A percentile compares a stretch with the other conserved stretches of the same genome.
Evolutionary conservation across 345 rosid species (phyloP).

Genomic region (Ceriops zippeliana): DNA sequence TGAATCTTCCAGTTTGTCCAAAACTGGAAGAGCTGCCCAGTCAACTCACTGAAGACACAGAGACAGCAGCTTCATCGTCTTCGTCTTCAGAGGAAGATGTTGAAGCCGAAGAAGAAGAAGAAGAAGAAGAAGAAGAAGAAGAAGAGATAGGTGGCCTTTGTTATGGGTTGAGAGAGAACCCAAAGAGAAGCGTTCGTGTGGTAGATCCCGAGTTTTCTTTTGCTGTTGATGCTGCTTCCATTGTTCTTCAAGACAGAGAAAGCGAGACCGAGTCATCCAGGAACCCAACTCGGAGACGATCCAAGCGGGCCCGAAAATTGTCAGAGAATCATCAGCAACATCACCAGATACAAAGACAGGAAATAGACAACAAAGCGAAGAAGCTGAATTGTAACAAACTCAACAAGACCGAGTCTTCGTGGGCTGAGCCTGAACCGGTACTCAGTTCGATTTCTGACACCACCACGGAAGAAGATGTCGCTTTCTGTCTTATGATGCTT

Average conservation of each 20-base stretch:
- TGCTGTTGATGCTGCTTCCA: conserved; percentile 45
- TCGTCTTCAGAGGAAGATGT: conserved; percentile 47
- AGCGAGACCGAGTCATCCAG: conserved; percentile 79
- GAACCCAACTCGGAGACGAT: conserved; percentile 62
- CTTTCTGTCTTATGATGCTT: conserved; percentile 88
- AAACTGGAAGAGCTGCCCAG: conserved; percentile 22
- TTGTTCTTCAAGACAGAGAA: conserved; percentile 61
- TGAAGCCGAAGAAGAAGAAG: conserved; percentile 28
- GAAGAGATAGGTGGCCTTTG: conserved; percentile 27
- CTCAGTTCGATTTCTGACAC: conserved; percentile 70
- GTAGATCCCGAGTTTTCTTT: conserved; percentile 63
- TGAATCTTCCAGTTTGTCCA: conserved; percentile 44
- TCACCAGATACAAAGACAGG: conserved; percentile 18
- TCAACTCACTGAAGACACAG: conserved; percentile 43
- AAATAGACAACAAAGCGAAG: conserved; percentile 19
- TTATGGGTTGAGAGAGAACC: conserved; percentile 54
- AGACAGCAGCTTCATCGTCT: conserved; percentile 42
- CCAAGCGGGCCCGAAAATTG: conserved; percentile 50
- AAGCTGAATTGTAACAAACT: conserved; percentile 9
- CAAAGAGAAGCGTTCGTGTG: conserved; percentile 48
- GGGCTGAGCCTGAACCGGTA: conserved; percentile 54
- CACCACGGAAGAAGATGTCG: conserved; percentile 82
- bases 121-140: conserved; percentile 21
- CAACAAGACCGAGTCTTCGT: conserved; percentile 14
- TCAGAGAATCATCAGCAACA: conserved; percentile 21